These are phyloP conservation scores for Pseudocercospora pini-densiflorae DNA, from an alignment of 2,329 filamentous ascomycete genomes.

Conservation along the genomic window DNA sequence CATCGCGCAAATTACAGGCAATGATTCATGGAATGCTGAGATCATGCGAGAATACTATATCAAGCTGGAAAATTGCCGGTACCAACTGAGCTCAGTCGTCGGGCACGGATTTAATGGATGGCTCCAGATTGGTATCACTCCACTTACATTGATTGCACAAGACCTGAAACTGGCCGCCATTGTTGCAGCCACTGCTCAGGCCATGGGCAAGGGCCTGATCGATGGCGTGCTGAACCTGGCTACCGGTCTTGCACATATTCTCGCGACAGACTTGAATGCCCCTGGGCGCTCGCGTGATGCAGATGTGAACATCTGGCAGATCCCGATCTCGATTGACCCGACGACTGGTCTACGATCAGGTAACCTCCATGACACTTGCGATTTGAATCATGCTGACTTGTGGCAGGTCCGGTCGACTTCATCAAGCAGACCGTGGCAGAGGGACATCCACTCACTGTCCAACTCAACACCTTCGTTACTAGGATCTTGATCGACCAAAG, in stretches of 20 bases:
- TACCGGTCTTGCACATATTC: conserved; percentile 50
- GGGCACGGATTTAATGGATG: conserved; percentile 62
- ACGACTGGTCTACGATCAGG: conserved; percentile 9
- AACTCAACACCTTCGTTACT: conserved; percentile 65
- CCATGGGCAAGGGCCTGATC: conserved; percentile 54
- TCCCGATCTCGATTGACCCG: conserved; percentile 11
- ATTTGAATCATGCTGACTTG: conserved; percentile 42
- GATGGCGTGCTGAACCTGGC: conserved; percentile 43
- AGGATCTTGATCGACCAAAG: conserved; percentile 67
- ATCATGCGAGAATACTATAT: conserved; percentile 63
- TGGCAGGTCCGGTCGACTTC: conserved; percentile 62
- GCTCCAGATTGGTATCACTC: conserved; percentile 35
- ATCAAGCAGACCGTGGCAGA: conserved; percentile 55
- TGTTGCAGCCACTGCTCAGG: conserved; percentile 55
- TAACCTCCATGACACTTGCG: conserved; percentile 1
- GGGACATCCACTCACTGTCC: conserved; percentile 60
- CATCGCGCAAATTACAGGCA: conserved; percentile 62
- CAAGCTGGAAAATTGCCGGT: conserved; percentile 48
- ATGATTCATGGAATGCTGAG: conserved; percentile 59
- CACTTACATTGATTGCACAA: conserved; percentile 57
- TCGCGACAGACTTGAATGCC: conserved; percentile 51
- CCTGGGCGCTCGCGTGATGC: conserved; percentile 40
- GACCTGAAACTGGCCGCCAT: conserved; percentile 45
- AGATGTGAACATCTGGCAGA: conserved; percentile 34
- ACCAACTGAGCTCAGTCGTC: conserved; percentile 47